Evolutionary conservation across 2,329 filamentous ascomycete genomes (phyloP).

Genomic region (Cladosporium sp.): DNA sequence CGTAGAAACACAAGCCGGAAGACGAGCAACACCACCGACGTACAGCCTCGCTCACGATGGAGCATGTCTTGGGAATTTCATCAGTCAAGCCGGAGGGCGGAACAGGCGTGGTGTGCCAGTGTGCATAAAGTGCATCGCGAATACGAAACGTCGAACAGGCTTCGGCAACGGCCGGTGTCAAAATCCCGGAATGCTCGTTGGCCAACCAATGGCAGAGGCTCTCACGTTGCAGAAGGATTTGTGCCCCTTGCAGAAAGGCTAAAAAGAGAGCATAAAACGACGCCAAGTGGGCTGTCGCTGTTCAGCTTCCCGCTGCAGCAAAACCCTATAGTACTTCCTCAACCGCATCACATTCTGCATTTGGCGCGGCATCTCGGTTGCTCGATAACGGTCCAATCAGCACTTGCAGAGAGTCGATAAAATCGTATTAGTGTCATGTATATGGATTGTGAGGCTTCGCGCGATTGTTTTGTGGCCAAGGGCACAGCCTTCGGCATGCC

Average conservation of each 20-base stretch:
- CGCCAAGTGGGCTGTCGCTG: no score
- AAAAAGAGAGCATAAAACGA: neutral
- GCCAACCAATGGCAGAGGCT: neutral
- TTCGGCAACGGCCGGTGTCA: neutral
- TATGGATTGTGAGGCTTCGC: no score
- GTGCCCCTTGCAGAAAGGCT: conserved; percentile 1
- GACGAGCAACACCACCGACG: no score
- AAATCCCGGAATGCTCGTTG: neutral
- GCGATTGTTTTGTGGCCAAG: neutral
- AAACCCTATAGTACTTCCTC: neutral
- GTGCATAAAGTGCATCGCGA: neutral
- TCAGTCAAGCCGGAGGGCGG: no score
- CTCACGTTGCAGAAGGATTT: neutral
- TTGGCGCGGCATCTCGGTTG: neutral
- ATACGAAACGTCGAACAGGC: no score
- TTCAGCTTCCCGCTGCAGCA: no score
- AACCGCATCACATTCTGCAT: neutral
- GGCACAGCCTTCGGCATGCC: neutral
- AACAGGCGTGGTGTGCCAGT: neutral
- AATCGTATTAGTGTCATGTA: neutral
- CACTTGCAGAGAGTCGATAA: neutral
- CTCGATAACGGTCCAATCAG: conserved; percentile 9
- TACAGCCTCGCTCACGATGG: no score
- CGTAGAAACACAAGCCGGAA: no score
- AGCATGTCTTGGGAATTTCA: no score